These are phyloP conservation scores for Corylus avellana DNA, from an alignment of 306 rosid species.

Conservation along the genomic window DNA sequence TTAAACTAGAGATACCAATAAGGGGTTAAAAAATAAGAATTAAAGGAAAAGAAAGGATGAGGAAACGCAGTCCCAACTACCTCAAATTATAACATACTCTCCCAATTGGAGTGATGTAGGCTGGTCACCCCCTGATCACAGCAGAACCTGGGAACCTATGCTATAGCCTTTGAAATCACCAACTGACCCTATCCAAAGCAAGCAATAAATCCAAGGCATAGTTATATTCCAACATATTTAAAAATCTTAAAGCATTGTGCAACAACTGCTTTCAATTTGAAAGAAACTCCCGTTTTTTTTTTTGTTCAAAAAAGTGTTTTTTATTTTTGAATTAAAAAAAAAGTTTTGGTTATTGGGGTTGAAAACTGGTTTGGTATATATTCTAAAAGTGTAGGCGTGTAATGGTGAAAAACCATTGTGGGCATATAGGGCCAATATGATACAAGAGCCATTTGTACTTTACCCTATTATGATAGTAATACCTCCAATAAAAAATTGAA, in stretches of 20 bases:
- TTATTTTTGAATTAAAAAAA: no score
- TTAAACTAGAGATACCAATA: background rate
- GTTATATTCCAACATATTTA: background rate
- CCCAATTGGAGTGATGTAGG: background rate
- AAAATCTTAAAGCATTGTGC: constrained; percentile 2
- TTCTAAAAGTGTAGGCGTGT: no score
- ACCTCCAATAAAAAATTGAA: no score
- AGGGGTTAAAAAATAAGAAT: background rate
- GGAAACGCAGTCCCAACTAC: background rate
- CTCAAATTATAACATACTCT: background rate
- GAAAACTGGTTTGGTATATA: no score
- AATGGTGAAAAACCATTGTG: no score
- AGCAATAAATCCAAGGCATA: background rate
- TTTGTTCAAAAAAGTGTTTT: no score
- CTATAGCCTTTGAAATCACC: background rate
- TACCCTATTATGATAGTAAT: no score
- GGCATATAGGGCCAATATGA: no score
- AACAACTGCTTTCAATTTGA: background rate
- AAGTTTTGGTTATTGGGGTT: no score
- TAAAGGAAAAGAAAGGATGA: background rate
- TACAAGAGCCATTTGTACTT: no score
- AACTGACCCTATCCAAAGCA: background rate
- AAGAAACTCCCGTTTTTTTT: background rate
- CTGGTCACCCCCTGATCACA: background rate
- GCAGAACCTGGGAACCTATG: background rate